phyloP scores from a whole-genome alignment of 345 rosid species.

The Eucalyptus sp. region DNA sequence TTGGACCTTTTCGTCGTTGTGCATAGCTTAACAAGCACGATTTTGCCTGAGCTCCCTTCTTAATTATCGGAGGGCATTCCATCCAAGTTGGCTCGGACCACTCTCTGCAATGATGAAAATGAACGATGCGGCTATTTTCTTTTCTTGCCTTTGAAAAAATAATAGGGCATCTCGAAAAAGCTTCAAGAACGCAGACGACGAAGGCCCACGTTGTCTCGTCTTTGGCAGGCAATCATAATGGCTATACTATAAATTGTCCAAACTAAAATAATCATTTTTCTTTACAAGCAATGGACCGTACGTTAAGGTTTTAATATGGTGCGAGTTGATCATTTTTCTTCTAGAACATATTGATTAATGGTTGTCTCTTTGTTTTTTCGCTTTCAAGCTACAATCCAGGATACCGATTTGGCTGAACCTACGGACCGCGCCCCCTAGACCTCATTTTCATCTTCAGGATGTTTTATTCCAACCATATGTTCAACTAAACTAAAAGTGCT shows the following conservation, averaged over 20 bases:
- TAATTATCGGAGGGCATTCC: not conserved
- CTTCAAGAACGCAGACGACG: not conserved
- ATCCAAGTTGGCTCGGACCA: not conserved
- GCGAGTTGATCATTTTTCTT: not conserved
- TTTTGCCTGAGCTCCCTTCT: not conserved
- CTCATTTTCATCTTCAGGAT: not conserved
- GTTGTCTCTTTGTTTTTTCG: not conserved
- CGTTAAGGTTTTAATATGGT: not conserved
- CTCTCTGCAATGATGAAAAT: not conserved
- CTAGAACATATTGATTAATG: not conserved
- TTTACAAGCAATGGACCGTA: not conserved
- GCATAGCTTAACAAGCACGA: not conserved
- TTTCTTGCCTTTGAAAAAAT: not conserved
- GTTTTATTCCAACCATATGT: not conserved
- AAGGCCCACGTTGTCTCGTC: not conserved
- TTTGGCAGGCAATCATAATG: not conserved
- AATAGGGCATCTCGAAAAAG: not conserved
- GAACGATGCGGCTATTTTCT: not conserved
- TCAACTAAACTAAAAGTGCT: not conserved
- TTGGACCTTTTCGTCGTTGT: not conserved
- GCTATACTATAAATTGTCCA: not conserved
- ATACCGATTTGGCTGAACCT: not conserved
- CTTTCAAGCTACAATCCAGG: not conserved
- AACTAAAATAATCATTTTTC: not conserved
- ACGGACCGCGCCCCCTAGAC: not conserved